phyloP scores from a whole-genome alignment of 768 basidiomycete genomes.

The Amanita pallidorosea region DNA sequence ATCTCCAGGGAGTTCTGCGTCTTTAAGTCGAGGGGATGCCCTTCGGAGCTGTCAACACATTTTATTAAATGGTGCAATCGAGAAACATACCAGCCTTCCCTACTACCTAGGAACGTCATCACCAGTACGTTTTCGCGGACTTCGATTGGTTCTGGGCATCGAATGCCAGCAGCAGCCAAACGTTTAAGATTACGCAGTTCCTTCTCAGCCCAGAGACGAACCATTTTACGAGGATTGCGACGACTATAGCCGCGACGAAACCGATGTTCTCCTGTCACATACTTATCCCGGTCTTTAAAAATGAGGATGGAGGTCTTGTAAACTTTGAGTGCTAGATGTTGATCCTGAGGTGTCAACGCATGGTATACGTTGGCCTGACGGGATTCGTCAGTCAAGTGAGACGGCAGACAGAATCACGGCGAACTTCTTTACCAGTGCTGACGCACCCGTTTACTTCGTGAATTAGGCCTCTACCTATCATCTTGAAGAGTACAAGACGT shows the following conservation, averaged over 20 bases:
- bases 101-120: slow-evolving; percentile 84
- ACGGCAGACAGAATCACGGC: slow-evolving; percentile 10
- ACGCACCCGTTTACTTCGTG: slow-evolving; percentile 93
- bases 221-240: slow-evolving; percentile 96
- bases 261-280: slow-evolving; percentile 93
- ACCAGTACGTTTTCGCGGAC: slow-evolving; percentile 95
- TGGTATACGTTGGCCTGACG: slow-evolving; percentile 94
- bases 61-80: slow-evolving; percentile 3
- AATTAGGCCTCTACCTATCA: slow-evolving; percentile 85
- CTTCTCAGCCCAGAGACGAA: slow-evolving; percentile 97
- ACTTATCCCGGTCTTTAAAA: slow-evolving; percentile 96
- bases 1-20: slow-evolving; percentile 42
- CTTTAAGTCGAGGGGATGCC: slow-evolving; percentile 91
- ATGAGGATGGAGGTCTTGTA: slow-evolving; percentile 97
- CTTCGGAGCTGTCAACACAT: slow-evolving; percentile 24
- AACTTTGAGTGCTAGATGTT: slow-evolving; percentile 87
- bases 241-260: slow-evolving; percentile 85
- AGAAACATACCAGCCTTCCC: slow-evolving; percentile 63
- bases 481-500: slow-evolving; percentile 86
- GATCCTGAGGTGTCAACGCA: slow-evolving; percentile 43
- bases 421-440: slow-evolving; percentile 94
- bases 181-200: slow-evolving; percentile 95
- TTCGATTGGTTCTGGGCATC: slow-evolving; percentile 83
- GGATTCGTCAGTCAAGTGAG: slow-evolving; percentile 3
- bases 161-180: slow-evolving; percentile 71